Evolutionary conservation across 257 asterid species (phyloP).

Genomic region (Gynochthodes officinalis): DNA sequence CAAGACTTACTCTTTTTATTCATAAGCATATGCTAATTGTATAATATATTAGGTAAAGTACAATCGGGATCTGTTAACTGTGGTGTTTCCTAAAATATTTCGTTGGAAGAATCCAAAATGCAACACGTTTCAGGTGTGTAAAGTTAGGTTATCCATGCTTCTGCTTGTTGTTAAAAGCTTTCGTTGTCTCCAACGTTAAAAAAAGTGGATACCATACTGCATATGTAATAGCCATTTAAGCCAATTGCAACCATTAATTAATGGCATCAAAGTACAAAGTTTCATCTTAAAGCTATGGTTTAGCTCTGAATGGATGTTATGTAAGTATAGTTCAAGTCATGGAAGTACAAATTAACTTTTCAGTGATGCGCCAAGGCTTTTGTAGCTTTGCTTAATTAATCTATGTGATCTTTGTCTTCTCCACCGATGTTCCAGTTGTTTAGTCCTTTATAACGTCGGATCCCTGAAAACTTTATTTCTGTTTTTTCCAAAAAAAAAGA

Average conservation of each 20-base stretch:
- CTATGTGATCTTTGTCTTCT: constrained; percentile 24
- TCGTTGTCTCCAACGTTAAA: constrained; percentile 22
- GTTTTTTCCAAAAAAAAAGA: no score
- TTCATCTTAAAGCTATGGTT: constrained; percentile 10
- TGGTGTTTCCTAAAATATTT: constrained; percentile 24
- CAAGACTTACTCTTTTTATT: neutral
- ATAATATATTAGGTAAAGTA: constrained; percentile 28
- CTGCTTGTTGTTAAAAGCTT: constrained; percentile 15
- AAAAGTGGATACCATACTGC: constrained; percentile 24
- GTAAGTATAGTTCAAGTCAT: constrained; percentile 14
- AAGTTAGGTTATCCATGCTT: constrained; percentile 29
- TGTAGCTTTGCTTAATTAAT: constrained; percentile 26
- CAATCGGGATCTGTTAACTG: constrained; percentile 46
- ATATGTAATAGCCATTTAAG: constrained; percentile 6
- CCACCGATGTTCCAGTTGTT: constrained; percentile 14
- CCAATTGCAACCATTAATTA: constrained; percentile 11
- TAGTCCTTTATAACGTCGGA: no score
- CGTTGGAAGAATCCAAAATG: constrained; percentile 7
- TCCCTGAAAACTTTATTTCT: constrained; percentile 10
- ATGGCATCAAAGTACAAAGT: constrained; percentile 1
- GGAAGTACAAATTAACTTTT: constrained; percentile 47
- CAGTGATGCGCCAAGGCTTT: constrained; percentile 18
- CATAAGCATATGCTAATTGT: constrained; percentile 1
- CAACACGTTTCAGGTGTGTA: constrained; percentile 3
- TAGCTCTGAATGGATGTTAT: neutral